Conservation (phyloP, 495 filamentous ascomycete genomes). For the Achaetomiella virescens region DNA sequence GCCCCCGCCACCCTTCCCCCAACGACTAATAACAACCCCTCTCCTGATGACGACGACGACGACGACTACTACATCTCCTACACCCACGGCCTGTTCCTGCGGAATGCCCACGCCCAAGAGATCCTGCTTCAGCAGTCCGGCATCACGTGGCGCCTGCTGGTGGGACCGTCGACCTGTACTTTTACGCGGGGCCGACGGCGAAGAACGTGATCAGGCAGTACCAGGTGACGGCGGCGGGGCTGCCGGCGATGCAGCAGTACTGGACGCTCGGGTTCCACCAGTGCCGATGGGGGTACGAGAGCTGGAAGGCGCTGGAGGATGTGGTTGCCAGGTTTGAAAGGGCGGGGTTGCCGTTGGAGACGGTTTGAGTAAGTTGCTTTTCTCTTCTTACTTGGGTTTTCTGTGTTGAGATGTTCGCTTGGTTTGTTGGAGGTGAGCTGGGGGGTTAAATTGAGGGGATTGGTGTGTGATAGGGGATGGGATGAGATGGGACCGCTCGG, state of each 20-base stretch:
- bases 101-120: slow-evolving; percentile 76
- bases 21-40: too few relatives aligned
- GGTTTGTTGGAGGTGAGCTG: not conserved
- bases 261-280: slow-evolving; percentile 85
- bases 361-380: slow-evolving; percentile 48
- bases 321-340: slow-evolving; percentile 69
- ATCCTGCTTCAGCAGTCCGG: slow-evolving; percentile 57
- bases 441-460: slow-evolving; percentile 15
- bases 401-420: too few relatives aligned
- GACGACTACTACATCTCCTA: slow-evolving; percentile 52
- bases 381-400: not conserved
- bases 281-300: slow-evolving; percentile 75
- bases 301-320: slow-evolving; percentile 67
- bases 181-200: slow-evolving; percentile 68
- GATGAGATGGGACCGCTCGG: too few relatives aligned
- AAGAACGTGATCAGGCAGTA: slow-evolving; percentile 67
- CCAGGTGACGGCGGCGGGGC: slow-evolving; percentile 58
- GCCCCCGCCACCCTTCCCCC: too few relatives aligned
- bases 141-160: slow-evolving; percentile 78
- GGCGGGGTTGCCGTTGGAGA: slow-evolving; percentile 74
- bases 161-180: slow-evolving; percentile 77
- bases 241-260: slow-evolving; percentile 81
- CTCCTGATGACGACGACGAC: slow-evolving; percentile 49
- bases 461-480: not conserved
- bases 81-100: slow-evolving; percentile 77